Evolutionary conservation across 176 grass and related monocot genomes (phyloP).

Genomic region (Saccharum spontaneum): DNA sequence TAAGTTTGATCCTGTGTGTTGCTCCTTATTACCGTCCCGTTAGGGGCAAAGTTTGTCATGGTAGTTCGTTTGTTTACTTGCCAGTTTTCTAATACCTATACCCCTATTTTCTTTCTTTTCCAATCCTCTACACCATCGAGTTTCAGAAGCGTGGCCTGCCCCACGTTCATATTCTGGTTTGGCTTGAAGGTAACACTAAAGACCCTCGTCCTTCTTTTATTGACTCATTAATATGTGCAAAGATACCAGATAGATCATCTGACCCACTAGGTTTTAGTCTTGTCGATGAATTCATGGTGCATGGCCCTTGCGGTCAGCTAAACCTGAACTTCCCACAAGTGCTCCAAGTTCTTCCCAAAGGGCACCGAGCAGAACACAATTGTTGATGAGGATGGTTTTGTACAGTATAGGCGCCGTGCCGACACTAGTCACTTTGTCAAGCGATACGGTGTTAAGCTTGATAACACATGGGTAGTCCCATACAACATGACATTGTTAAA

Average conservation of each 20-base stretch:
- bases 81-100: no score
- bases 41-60: no score
- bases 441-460: neutral
- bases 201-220: neutral
- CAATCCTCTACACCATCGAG: neutral
- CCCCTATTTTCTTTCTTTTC: neutral
- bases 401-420: neutral
- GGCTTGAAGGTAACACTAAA: slow-evolving; percentile 1
- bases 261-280: neutral
- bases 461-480: neutral
- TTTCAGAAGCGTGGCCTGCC: neutral
- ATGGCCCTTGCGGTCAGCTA: neutral
- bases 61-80: no score
- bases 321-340: neutral
- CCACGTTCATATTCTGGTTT: slow-evolving; percentile 7
- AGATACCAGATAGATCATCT: neutral
- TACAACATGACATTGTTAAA: neutral
- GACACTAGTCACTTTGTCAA: neutral
- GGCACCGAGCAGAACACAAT: neutral
- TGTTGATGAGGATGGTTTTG: slow-evolving; percentile 22
- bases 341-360: neutral
- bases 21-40: no score
- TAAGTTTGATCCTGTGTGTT: neutral
- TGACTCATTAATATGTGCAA: neutral
- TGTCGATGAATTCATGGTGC: slow-evolving; percentile 11